A percentile compares a stretch with the other conserved stretches of the same genome.
Conservation (phyloP, 23 red algal genomes). For the Gracilaria gracilis region DNA sequence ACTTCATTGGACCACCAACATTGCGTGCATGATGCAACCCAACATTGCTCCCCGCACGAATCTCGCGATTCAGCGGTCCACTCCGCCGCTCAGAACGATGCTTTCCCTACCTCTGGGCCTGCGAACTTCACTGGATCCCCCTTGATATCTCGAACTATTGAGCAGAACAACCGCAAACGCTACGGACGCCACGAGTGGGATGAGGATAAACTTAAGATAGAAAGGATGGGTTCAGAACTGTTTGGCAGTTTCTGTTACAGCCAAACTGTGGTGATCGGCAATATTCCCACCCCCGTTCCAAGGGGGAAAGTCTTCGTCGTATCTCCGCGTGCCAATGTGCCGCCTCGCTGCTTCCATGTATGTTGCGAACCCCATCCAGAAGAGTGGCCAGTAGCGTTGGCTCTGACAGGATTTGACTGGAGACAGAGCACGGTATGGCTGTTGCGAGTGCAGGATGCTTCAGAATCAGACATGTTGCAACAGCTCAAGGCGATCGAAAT, state of each 20-base stretch:
- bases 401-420: constrained; percentile 20
- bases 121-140: no score
- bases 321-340: neutral
- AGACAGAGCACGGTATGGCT: neutral
- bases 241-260: neutral
- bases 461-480: neutral
- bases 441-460: neutral
- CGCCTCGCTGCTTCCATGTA: neutral
- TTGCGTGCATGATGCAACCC: no score
- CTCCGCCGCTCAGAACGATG: no score
- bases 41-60: no score
- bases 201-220: neutral
- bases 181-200: no score
- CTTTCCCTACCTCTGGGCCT: no score
- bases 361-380: neutral
- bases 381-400: constrained; percentile 12
- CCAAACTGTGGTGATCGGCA: neutral
- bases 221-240: neutral
- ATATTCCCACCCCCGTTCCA: neutral
- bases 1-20: neutral
- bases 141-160: no score
- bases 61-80: no score
- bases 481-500: constrained; percentile 15
- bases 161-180: no score
- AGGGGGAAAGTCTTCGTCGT: neutral